These are phyloP conservation scores for Podaxis rugospora DNA, from an alignment of 768 basidiomycete species.

Conservation along the genomic window DNA sequence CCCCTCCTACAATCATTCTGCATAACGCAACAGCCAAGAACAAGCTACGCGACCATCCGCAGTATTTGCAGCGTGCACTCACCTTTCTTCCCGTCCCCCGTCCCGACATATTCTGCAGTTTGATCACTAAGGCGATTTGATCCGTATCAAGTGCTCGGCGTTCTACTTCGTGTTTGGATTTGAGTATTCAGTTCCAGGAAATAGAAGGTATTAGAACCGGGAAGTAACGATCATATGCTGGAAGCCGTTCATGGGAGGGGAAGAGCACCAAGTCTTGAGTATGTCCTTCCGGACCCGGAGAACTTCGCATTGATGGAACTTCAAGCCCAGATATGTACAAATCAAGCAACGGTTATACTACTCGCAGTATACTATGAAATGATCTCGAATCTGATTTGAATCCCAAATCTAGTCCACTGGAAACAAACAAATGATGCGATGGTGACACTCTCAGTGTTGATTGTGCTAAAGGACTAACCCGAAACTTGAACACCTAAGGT, in stretches of 20 bases:
- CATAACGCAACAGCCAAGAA: conserved; percentile 56
- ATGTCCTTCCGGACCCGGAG: conserved; percentile 22
- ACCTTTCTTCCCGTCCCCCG: conserved; percentile 44
- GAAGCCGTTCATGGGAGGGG: conserved; percentile 13
- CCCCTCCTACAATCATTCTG: conserved; percentile 27
- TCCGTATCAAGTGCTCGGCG: conserved; percentile 24
- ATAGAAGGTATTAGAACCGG: conserved; percentile 41
- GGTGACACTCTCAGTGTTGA: conserved; percentile 17
- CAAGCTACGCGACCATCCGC: conserved; percentile 50
- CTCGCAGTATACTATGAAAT: conserved; percentile 18
- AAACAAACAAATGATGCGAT: not conserved
- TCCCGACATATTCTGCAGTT: conserved; percentile 11
- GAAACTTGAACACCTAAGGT: conserved; percentile 27
- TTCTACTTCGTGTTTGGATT: conserved; percentile 33
- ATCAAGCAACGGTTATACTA: conserved; percentile 21
- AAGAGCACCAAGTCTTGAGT: conserved; percentile 33
- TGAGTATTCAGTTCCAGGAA: conserved; percentile 74
- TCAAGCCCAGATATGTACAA: conserved; percentile 27
- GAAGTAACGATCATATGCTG: no score
- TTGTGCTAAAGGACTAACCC: conserved; percentile 26
- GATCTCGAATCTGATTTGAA: conserved; percentile 13
- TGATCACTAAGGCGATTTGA: conserved; percentile 30
- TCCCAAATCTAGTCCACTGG: not conserved
- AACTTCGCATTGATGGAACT: conserved; percentile 29
- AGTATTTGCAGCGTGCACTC: conserved; percentile 63